Evolutionary conservation across 495 filamentous ascomycete genomes (phyloP).

Genomic region (Daldinia loculata): DNA sequence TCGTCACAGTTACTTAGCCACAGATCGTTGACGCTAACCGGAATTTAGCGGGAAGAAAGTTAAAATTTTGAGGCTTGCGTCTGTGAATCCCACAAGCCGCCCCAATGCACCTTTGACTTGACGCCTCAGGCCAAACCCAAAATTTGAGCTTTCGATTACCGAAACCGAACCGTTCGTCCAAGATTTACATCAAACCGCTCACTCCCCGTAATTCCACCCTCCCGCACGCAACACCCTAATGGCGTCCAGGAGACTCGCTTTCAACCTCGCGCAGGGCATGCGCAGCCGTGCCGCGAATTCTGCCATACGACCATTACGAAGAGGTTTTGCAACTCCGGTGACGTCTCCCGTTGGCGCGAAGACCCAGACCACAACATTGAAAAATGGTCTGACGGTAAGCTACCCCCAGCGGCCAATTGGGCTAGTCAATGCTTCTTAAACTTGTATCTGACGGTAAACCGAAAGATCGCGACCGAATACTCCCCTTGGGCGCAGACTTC

Average conservation of each 20-base stretch:
- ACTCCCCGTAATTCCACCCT: slow-evolving; percentile 38
- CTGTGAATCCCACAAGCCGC: not conserved
- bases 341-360: slow-evolving; percentile 68
- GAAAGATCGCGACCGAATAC: slow-evolving; percentile 93
- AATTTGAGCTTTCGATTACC: slow-evolving; percentile 45
- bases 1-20: slow-evolving; percentile 17
- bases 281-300: slow-evolving; percentile 81
- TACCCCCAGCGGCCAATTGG: slow-evolving; percentile 48
- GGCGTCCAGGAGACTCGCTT: slow-evolving; percentile 92
- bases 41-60: slow-evolving; percentile 15
- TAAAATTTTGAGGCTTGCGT: slow-evolving; percentile 27
- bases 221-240: slow-evolving; percentile 64
- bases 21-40: slow-evolving; percentile 22
- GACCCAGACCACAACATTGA: slow-evolving; percentile 93
- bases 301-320: slow-evolving; percentile 73
- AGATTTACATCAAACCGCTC: slow-evolving; percentile 57
- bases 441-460: slow-evolving; percentile 48
- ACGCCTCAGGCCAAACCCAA: slow-evolving; percentile 43
- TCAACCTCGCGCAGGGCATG: slow-evolving; percentile 86
- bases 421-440: slow-evolving; percentile 6
- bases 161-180: slow-evolving; percentile 43
- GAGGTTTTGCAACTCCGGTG: slow-evolving; percentile 88
- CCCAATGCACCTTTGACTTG: not conserved
- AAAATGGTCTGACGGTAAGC: slow-evolving; percentile 95
- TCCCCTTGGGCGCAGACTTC: slow-evolving; percentile 98